Evolutionary conservation across 345 rosid genomes (phyloP).

Genomic region (Odontarrhena argentea): DNA sequence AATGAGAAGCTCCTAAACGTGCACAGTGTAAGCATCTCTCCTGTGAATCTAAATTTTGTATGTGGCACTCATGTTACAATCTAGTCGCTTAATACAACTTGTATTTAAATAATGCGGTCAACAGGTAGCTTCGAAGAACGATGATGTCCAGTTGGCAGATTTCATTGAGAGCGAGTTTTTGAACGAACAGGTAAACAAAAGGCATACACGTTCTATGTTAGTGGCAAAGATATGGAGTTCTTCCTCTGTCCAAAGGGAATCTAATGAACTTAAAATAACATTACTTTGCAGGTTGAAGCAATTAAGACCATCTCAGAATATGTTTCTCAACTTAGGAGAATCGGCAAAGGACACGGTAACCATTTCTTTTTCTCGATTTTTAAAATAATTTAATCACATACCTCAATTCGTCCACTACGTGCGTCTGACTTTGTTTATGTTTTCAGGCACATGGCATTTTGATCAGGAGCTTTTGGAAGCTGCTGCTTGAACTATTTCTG

Average conservation of each 20-base stretch:
- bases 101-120: slow-evolving; percentile 27
- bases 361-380: background rate
- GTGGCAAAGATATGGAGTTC: slow-evolving; percentile 28
- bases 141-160: slow-evolving; percentile 79
- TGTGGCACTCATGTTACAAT: slow-evolving; percentile 9
- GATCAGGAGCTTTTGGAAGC: slow-evolving; percentile 74
- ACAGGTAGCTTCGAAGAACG: slow-evolving; percentile 70
- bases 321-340: slow-evolving; percentile 67
- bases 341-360: slow-evolving; percentile 85
- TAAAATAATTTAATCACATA: background rate
- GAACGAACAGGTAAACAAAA: slow-evolving; percentile 65
- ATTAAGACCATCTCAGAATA: slow-evolving; percentile 71
- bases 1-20: slow-evolving; percentile 78
- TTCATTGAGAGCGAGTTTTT: slow-evolving; percentile 70
- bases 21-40: slow-evolving; percentile 58
- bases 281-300: slow-evolving; percentile 59
- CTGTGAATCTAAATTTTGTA: background rate
- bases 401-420: slow-evolving; percentile 25
- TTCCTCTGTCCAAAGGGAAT: slow-evolving; percentile 21
- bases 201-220: slow-evolving; percentile 35
- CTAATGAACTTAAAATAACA: slow-evolving; percentile 26
- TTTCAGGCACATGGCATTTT: slow-evolving; percentile 89
- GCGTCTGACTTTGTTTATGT: slow-evolving; percentile 16
- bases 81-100: slow-evolving; percentile 10
- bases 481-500: slow-evolving; percentile 28